Base-by-base conservation (phyloP, 306 rosid genomes). In the Cicer yamashitae region DNA sequence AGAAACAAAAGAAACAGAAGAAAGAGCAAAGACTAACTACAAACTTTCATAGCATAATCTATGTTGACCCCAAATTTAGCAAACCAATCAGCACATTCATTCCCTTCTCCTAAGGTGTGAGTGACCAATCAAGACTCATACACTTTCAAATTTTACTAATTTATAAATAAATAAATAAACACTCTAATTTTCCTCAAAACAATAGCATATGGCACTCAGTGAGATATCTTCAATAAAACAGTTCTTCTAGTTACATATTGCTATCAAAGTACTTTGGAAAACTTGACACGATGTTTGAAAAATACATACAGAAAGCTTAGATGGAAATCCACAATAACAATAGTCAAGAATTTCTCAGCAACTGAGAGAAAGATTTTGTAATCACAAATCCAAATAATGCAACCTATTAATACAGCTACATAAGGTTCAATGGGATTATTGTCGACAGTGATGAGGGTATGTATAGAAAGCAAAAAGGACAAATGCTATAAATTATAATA, bases 361-460 rank as follows among this genome's bases (percentile, higher is more conserved):
- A 74, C 22, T 75, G 43, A 9, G 56, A 59, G 47, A 0, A 53
- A 63, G 14, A 40, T 34, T 67, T 15, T 56, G 57, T 37, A 62
- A 61, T 68, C 75, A 69, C 60, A 62, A 46, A 25, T 70, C 61
- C 64, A 53, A 72, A 74, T 17, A 40, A 30, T 52, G n/a, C 38
- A 62, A 63, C 14, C 43, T 47, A 66, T 22, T 18, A 65, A 50
- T 43, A 25, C 37, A 69, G 44, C 50, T 60, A n/a, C 61, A 60
- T 22, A 52, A 18, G 40, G 52, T 64, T 44, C 78, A 17, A 8
- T 25, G 10, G 43, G 48, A 53, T 25, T 65, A 64, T 52, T 34
- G 8, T 13, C 15, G 15, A 44, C 5, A 45, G 54, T 41, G 58
- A 54, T 43, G 67, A 73, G 75, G 45, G 38, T 51, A 18, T 34